Evolutionary conservation across 2,329 filamentous ascomycete genomes (phyloP), one percentile per base, ranked within the genome.

Genomic region (Ascochyta clinopodiicola): DNA sequence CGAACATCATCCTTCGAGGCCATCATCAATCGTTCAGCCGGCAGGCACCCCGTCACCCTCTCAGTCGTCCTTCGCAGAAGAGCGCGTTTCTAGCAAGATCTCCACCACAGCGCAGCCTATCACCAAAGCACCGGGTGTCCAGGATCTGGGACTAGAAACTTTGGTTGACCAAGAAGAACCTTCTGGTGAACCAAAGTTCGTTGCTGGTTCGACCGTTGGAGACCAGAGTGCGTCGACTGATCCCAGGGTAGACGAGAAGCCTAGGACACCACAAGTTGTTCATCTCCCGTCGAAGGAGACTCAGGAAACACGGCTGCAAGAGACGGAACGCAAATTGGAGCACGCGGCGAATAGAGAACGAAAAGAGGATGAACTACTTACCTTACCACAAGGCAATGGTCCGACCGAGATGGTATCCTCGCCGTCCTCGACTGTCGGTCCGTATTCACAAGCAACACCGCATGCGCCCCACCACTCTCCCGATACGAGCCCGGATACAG

Each of bases 381-480:
- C 66, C 25, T 50, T 71, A 35, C 66, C 67, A 42, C 65, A 60
- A 45, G 51, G 64, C 6, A 68, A 65, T 35, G 65, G 50, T 2
- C 35, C 61, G 9, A 57, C 60, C 58, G 71, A 78, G 51, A 54
- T 70, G 58, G 73, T 75, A 7, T 82, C 80, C 10, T 82, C 79
- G 12, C 84, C 84, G 22, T 84, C 80, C 8, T 94, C 91, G 6
- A 92, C 89, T 1, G 78, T 85, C 50, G 86, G 82, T 29, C 84
- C 87, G 1, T 87, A 88, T 64, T 92, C 89, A 38, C 87, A 87
- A 50, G 86, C 88, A 21, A 95, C 91, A 0, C 89, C 91, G 1
- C 84, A 83, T 32, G 82, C 87, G 35, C 84, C 87, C 56, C 84
- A 88, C 59, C 83, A 82, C 6, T 92, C 90, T 1, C 86, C 89